Evolutionary conservation across 2,329 filamentous ascomycete species (phyloP).

Genomic region (Fusarium nisikadoi): DNA sequence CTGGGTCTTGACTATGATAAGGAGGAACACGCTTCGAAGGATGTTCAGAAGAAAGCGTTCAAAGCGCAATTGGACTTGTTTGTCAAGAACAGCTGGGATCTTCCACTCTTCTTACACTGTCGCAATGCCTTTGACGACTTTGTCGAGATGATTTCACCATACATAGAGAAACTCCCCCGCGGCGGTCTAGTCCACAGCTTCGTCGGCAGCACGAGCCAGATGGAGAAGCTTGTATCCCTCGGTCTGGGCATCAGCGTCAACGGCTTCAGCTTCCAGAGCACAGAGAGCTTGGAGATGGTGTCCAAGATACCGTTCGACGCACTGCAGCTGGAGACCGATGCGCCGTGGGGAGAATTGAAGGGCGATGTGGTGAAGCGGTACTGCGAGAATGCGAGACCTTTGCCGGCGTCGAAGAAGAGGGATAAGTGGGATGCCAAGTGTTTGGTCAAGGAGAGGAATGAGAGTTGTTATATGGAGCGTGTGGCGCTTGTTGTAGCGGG

Average conservation of each 20-base stretch:
- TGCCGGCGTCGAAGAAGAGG: constrained; percentile 58
- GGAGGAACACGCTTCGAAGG: constrained; percentile 54
- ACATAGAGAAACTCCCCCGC: constrained; percentile 43
- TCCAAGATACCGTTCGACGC: constrained; percentile 36
- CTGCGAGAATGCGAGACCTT: constrained; percentile 49
- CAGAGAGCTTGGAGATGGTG: constrained; percentile 41
- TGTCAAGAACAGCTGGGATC: constrained; percentile 39
- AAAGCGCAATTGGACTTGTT: constrained; percentile 42
- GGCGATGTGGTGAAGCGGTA: constrained; percentile 52
- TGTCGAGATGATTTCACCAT: constrained; percentile 52
- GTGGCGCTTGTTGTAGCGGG: constrained; percentile 61
- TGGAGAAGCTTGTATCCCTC: constrained; percentile 40
- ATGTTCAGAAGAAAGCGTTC: constrained; percentile 40
- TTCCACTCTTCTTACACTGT: constrained; percentile 43
- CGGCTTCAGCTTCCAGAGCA: constrained; percentile 54
- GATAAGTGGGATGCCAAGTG: constrained; percentile 58
- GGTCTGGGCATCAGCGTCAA: constrained; percentile 53
- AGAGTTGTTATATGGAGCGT: constrained; percentile 59
- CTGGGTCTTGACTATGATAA: constrained; percentile 63
- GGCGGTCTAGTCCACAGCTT: constrained; percentile 44
- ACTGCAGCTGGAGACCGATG: constrained; percentile 44
- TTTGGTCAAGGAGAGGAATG: constrained; percentile 63
- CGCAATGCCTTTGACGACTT: constrained; percentile 45
- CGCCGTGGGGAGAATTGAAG: constrained; percentile 45
- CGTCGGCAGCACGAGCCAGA: constrained; percentile 37